Evolutionary conservation across 257 asterid species (phyloP).

Genomic region (Solanum acaule): DNA sequence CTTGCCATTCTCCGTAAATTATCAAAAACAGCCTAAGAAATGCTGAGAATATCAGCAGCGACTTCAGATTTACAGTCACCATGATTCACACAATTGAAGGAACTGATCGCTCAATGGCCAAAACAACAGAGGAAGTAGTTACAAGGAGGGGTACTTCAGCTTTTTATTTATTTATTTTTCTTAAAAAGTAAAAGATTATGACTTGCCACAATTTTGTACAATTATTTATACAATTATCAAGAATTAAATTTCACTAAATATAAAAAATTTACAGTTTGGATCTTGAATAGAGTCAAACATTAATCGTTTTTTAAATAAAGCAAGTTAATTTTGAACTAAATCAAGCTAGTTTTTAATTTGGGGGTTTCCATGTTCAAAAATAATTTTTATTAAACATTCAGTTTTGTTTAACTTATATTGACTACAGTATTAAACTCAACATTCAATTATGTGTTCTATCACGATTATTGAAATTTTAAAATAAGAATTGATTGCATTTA

Average conservation of each 20-base stretch:
- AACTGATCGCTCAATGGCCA: background rate
- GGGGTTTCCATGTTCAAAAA: background rate
- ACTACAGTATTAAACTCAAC: background rate
- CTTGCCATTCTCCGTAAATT: conserved; percentile 94
- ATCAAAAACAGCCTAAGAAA: conserved; percentile 53
- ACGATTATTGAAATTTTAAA: background rate
- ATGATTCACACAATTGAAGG: background rate
- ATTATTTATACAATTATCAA: background rate
- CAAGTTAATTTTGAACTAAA: background rate
- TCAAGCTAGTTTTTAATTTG: background rate
- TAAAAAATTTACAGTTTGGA: background rate
- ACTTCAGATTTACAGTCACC: conserved; percentile 23
- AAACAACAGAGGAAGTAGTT: background rate
- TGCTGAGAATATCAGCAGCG: conserved; percentile 57
- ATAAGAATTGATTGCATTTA: background rate
- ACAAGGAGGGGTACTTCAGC: background rate
- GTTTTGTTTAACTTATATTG: background rate
- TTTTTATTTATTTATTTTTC: background rate
- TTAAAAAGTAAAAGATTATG: background rate
- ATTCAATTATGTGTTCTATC: background rate
- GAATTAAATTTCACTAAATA: background rate
- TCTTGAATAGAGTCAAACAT: background rate
- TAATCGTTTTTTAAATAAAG: background rate
- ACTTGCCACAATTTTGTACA: background rate
- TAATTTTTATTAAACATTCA: no score